These are phyloP conservation scores for Herpetomonas muscarum DNA, from an alignment of 208 protist genomes.

Conservation along the genomic window DNA sequence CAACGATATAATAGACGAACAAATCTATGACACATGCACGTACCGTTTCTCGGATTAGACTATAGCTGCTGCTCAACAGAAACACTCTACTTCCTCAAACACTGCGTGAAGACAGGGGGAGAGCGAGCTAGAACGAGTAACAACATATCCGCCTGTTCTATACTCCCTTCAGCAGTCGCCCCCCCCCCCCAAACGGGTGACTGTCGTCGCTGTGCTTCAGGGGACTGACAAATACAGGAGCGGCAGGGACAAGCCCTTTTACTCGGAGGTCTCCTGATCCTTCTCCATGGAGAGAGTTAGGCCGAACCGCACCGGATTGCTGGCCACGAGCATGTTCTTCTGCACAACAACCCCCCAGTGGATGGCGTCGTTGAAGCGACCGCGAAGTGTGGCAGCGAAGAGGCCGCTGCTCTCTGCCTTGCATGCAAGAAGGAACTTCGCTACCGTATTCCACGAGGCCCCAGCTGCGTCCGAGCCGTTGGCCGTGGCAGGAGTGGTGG, in stretches of 20 bases:
- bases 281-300: constrained; percentile 67
- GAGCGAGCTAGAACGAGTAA: no score
- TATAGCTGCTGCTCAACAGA: no score
- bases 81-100: no score
- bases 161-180: neutral
- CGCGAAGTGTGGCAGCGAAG: constrained; percentile 64
- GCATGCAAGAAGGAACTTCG: constrained; percentile 57
- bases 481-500: neutral
- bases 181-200: no score
- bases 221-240: no score
- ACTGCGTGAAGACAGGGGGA: no score
- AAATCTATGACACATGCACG: no score
- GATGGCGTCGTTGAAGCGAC: constrained; percentile 62
- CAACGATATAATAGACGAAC: no score
- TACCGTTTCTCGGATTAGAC: no score
- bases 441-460: constrained; percentile 23
- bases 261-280: neutral
- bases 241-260: neutral
- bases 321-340: constrained; percentile 43
- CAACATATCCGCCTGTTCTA: no score
- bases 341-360: constrained; percentile 66
- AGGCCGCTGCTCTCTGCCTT: constrained; percentile 70
- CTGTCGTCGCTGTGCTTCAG: no score
- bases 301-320: constrained; percentile 34
- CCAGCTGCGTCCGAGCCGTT: no score